These are phyloP conservation scores for Podila minutissima DNA, from an alignment of 192 early-diverging fungal species.

Conservation along the genomic window DNA sequence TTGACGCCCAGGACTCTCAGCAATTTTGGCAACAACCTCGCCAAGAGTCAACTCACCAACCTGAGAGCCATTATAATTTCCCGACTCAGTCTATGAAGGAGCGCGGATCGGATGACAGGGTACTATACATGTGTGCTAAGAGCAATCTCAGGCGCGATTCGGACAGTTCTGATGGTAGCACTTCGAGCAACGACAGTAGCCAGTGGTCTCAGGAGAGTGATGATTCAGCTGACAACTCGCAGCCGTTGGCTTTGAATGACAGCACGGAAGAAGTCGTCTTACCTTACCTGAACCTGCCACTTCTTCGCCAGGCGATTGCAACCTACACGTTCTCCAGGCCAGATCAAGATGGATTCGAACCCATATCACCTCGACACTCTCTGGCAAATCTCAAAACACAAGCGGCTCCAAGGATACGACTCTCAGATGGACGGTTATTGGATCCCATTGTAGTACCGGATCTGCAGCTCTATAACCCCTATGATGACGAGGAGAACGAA, in stretches of 20 bases:
- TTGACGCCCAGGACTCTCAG: no score
- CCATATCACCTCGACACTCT: not conserved
- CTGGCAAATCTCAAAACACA: conserved; percentile 1
- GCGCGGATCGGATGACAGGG: not conserved
- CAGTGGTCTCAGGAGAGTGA: not conserved
- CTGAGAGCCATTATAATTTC: no score
- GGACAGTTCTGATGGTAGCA: conserved; percentile 8
- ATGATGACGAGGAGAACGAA: no score
- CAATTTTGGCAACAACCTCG: no score
- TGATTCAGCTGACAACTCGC: not conserved
- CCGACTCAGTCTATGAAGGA: no score
- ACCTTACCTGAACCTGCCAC: conserved; percentile 21
- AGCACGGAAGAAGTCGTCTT: conserved; percentile 1
- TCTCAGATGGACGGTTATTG: no score
- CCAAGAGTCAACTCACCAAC: no score
- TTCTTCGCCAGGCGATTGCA: conserved; percentile 35
- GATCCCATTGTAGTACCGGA: no score
- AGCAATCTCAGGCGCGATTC: conserved; percentile 10
- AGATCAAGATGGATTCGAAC: not conserved
- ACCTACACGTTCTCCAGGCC: conserved; percentile 37
- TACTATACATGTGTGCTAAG: conserved; percentile 5
- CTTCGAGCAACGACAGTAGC: conserved; percentile 2
- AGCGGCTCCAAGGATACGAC: no score
- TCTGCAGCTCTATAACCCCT: no score
- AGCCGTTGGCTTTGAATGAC: not conserved